phyloP scores from a whole-genome alignment of 805 yeast genomes.

The Sugiyamaella marilandica region DNA sequence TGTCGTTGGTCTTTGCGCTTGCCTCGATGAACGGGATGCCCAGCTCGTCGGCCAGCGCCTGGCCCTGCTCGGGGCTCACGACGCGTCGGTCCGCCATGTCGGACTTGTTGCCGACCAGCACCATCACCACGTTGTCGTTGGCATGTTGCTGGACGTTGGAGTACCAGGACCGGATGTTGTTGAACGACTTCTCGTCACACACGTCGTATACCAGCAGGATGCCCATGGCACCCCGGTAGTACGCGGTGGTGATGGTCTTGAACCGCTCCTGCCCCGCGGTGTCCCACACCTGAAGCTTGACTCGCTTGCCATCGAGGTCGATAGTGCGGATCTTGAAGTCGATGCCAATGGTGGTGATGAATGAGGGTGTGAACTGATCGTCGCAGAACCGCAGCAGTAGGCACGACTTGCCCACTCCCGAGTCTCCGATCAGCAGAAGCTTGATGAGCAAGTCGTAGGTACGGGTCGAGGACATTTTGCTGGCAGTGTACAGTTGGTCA shows the following conservation, averaged over 20 bases:
- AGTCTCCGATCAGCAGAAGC: slow-evolving; percentile 88
- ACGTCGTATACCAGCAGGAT: slow-evolving; percentile 96
- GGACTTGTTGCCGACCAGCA: slow-evolving; percentile 92
- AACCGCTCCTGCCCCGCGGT: slow-evolving; percentile 99
- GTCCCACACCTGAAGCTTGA: slow-evolving; percentile 97
- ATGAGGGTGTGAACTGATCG: slow-evolving; percentile 93
- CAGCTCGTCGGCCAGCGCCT: slow-evolving; percentile 76
- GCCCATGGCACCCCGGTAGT: slow-evolving; percentile 98
- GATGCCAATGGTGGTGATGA: slow-evolving; percentile 96
- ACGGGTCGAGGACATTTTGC: slow-evolving; percentile 22
- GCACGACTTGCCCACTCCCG: slow-evolving; percentile 64
- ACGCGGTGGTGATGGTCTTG: slow-evolving; percentile 95
- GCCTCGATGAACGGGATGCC: slow-evolving; percentile 93
- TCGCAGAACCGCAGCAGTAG: slow-evolving; percentile 87
- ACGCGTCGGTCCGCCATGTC: slow-evolving; percentile 87
- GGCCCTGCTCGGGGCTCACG: slow-evolving; percentile 87
- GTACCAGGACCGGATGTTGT: slow-evolving; percentile 91
- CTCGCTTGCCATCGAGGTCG: slow-evolving; percentile 86
- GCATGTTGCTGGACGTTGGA: slow-evolving; percentile 96
- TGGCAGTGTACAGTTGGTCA: not conserved
- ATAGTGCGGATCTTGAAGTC: slow-evolving; percentile 97
- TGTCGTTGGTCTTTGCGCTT: slow-evolving; percentile 87
- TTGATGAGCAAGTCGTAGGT: slow-evolving; percentile 87
- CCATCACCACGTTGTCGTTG: slow-evolving; percentile 88
- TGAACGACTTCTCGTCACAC: slow-evolving; percentile 93